phyloP scores from a whole-genome alignment of 2,329 filamentous ascomycete genomes.

The Colletotrichum sp. region DNA sequence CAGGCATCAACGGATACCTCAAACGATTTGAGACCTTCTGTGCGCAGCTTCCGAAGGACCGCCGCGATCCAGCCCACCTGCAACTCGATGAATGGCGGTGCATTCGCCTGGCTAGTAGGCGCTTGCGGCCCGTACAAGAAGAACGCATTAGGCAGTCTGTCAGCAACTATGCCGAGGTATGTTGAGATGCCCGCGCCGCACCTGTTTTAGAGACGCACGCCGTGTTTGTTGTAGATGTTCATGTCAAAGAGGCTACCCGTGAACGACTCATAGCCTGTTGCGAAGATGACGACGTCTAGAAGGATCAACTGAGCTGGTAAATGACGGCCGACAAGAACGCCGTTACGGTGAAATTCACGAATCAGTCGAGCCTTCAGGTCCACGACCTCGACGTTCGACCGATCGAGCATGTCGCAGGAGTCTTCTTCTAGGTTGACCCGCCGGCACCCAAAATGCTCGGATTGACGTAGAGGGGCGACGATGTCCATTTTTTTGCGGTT shows the following conservation, averaged over 20 bases:
- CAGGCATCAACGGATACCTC: slow-evolving; percentile 1
- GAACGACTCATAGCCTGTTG: slow-evolving; percentile 26
- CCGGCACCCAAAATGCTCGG: neutral
- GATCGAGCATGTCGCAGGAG: slow-evolving; percentile 20
- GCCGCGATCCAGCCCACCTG: slow-evolving; percentile 24
- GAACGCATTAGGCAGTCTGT: slow-evolving; percentile 24
- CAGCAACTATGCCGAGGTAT: slow-evolving; percentile 26
- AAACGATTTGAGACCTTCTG: neutral
- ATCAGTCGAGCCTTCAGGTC: slow-evolving; percentile 5
- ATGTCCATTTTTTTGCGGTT: slow-evolving; percentile 9
- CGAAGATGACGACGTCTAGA: slow-evolving; percentile 20
- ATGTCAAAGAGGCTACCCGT: slow-evolving; percentile 26
- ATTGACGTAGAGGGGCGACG: slow-evolving; percentile 7
- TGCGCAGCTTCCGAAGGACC: slow-evolving; percentile 19
- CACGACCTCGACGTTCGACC: slow-evolving; percentile 5
- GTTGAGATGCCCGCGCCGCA: slow-evolving; percentile 24
- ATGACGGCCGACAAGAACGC: neutral
- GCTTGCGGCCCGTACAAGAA: slow-evolving; percentile 28
- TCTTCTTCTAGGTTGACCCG: neutral
- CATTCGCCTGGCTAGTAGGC: slow-evolving; percentile 23
- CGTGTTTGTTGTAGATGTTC: slow-evolving; percentile 23
- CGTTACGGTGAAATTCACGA: neutral
- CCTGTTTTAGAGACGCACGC: slow-evolving; percentile 11
- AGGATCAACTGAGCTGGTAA: neutral
- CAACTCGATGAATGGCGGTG: slow-evolving; percentile 25